Percentiles rank a stretch among this genome's conserved stretches.
Conservation (phyloP, 257 asterid species). For the Dorcoceras hygrometricum region DNA sequence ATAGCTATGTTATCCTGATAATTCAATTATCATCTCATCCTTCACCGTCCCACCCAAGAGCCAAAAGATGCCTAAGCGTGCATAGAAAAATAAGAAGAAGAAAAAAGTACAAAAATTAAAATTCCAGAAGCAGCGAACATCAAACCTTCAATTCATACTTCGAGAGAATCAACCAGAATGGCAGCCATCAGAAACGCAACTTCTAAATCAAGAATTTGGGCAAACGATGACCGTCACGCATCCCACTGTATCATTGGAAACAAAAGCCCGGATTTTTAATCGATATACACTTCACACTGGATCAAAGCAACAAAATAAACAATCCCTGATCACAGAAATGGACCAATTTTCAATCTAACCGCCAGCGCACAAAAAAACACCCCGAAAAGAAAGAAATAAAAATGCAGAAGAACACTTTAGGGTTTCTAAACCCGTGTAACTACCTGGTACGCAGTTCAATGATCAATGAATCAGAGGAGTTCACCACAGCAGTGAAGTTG, state of each 20-base stretch:
- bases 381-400: conserved; percentile 20
- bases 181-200: conserved; percentile 24
- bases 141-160: conserved; percentile 40
- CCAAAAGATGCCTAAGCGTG: no score
- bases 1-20: no score
- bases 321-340: conserved; percentile 11
- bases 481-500: conserved; percentile 31
- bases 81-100: no score
- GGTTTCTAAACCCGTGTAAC: conserved; percentile 18
- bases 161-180: conserved; percentile 28
- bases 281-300: conserved; percentile 28
- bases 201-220: conserved; percentile 48
- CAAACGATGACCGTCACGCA: conserved; percentile 62
- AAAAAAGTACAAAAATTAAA: background rate
- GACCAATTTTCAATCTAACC: conserved; percentile 46
- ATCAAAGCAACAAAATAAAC: conserved; percentile 19
- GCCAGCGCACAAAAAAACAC: conserved; percentile 35
- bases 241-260: conserved; percentile 56
- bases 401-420: conserved; percentile 26
- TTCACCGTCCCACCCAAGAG: no score
- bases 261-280: conserved; percentile 31
- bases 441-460: conserved; percentile 44
- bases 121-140: conserved; percentile 5
- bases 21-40: no score
- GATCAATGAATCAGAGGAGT: conserved; percentile 27